Conservation (phyloP, 2,329 filamentous ascomycete genomes). For the Penicillium sp. region DNA sequence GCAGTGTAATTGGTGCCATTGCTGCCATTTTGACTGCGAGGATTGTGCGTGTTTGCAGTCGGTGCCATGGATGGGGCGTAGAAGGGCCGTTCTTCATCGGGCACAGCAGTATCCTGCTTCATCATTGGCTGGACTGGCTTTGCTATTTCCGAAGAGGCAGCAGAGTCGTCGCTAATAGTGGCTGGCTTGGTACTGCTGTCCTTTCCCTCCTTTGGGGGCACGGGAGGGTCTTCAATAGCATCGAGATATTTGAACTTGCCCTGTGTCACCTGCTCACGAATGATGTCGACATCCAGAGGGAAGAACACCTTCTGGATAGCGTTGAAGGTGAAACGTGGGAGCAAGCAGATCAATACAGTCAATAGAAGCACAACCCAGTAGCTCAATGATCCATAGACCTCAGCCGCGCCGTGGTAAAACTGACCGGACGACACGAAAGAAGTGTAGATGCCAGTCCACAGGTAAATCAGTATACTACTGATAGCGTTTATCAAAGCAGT, state of each 20-base stretch:
- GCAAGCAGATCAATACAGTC: conserved; percentile 77
- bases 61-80: conserved; percentile 86
- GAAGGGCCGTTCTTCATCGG: conserved; percentile 88
- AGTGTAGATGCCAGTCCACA: conserved; percentile 92
- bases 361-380: conserved; percentile 88
- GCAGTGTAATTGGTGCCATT: conserved; percentile 88
- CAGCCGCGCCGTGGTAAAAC: conserved; percentile 75
- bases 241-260: conserved; percentile 80
- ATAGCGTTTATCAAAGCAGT: conserved; percentile 79
- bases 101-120: conserved; percentile 65
- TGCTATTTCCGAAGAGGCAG: conserved; percentile 41
- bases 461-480: conserved; percentile 85
- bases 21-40: conserved; percentile 84
- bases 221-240: conserved; percentile 48
- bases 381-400: conserved; percentile 77
- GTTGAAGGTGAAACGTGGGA: conserved; percentile 87
- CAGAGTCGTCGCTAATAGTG: conserved; percentile 44
- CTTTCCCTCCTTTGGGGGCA: conserved; percentile 50
- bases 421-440: conserved; percentile 58
- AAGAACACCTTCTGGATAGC: conserved; percentile 89
- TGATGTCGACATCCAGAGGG: conserved; percentile 90
- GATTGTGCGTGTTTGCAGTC: conserved; percentile 76
- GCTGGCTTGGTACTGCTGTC: conserved; percentile 24
- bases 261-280: conserved; percentile 84
- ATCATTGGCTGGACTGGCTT: conserved; percentile 59